Evolutionary conservation across 352 stramenopile species (phyloP).

Genomic region (Phytophthora tentaculata): DNA sequence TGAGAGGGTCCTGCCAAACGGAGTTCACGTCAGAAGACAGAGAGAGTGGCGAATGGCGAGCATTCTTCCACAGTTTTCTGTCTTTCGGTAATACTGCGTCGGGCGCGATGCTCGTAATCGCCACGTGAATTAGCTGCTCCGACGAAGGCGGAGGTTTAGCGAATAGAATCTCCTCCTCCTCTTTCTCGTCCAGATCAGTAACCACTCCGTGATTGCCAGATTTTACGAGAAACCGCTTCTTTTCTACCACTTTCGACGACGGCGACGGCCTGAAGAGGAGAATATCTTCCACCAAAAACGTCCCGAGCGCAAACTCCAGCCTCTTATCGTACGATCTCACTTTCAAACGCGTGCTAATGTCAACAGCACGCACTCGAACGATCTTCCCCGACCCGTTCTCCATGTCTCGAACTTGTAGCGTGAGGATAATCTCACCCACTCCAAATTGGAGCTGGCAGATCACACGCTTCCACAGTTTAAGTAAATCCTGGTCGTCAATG

Average conservation of each 20-base stretch:
- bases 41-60: constrained; percentile 46
- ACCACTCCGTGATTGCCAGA: constrained; percentile 55
- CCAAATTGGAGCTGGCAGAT: constrained; percentile 66
- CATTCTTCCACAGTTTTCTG: constrained; percentile 48
- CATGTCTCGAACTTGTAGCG: constrained; percentile 62
- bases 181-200: constrained; percentile 26
- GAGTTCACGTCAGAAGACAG: constrained; percentile 42
- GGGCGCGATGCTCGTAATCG: constrained; percentile 73
- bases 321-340: constrained; percentile 72
- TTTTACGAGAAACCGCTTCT: constrained; percentile 66
- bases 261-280: constrained; percentile 36
- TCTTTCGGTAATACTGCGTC: constrained; percentile 72
- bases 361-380: constrained; percentile 55
- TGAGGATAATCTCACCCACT: constrained; percentile 56
- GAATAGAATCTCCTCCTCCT: constrained; percentile 8
- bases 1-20: constrained; percentile 77
- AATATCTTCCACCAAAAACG: constrained; percentile 79
- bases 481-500: constrained; percentile 67
- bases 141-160: constrained; percentile 33
- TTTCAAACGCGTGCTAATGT: constrained; percentile 70
- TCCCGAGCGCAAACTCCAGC: constrained; percentile 76
- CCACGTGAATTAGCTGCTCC: constrained; percentile 69
- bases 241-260: constrained; percentile 37
- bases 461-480: constrained; percentile 83
- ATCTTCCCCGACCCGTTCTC: constrained; percentile 49